Evolutionary conservation across 495 filamentous ascomycete species (phyloP), one percentile per base, ranked within the genome.

Genomic region (Penicillium simplicissimum): DNA sequence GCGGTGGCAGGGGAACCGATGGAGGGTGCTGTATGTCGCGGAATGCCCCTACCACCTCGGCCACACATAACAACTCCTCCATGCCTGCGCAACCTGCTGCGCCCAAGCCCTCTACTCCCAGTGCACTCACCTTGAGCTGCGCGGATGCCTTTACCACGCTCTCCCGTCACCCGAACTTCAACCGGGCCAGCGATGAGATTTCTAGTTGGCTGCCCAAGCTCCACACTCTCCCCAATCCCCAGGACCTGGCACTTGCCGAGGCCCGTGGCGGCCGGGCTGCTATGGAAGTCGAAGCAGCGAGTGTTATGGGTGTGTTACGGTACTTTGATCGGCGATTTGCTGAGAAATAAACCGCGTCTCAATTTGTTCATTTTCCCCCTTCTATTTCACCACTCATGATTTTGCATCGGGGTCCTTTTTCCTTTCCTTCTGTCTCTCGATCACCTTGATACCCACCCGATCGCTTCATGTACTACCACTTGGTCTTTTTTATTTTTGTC

Each of bases 141-240:
- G 90, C 91, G 40, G 92, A 94, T 55, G 85, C 91, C 9, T 96
- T 92, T 74, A 90, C 90, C 62, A 92, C 90, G 0, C 77, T 96
- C 6, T 87, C 88, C 15, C 88, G 89, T 13, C 92, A 96, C 68
- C 87, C 88, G 3, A 87, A 89, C 62, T 96, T 91, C 70, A 85
- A 88, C 49, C 84, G 85, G 57, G 92, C 92, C 19, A 88, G 83
- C 34, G 85, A 90, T 47, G 89, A 94, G 52, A 81, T 94, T 62
- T 85, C 83, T 1, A 84, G 81, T 0, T 93, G 91, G 87, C 75
- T 95, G 51, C 87, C 89, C 1, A 88, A 88, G 68, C 84, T 94
- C 7, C 81, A 87, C 63, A 86, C 89, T 14, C 77, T 87, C 9
- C 76, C 79, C 10, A 72, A 76, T 21, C 76, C 79, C 1, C 69